These are phyloP conservation scores for Pyrenula massariospora DNA, from an alignment of 495 filamentous ascomycete genomes.

Conservation along the genomic window DNA sequence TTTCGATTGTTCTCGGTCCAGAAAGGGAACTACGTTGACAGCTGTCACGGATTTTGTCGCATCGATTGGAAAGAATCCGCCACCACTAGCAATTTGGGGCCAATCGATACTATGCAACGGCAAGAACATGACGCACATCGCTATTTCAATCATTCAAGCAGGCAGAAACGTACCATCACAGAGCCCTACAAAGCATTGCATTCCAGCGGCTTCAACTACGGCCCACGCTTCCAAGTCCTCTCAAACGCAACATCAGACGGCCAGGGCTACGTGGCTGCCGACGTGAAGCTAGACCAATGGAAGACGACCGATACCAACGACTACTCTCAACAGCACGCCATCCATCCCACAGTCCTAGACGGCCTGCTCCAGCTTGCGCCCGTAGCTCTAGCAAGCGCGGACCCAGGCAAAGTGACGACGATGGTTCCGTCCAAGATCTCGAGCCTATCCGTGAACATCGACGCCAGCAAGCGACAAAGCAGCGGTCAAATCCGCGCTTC, in stretches of 20 bases:
- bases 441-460: not conserved
- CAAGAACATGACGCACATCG: too few relatives aligned
- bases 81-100: too few relatives aligned
- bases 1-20: not conserved
- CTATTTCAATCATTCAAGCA: too few relatives aligned
- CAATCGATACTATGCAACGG: too few relatives aligned
- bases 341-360: slow-evolving; percentile 25
- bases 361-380: not conserved
- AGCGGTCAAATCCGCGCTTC: not conserved
- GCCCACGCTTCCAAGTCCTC: slow-evolving; percentile 15
- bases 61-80: too few relatives aligned
- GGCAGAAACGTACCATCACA: too few relatives aligned
- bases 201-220: too few relatives aligned
- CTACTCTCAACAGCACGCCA: slow-evolving; percentile 2
- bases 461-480: not conserved
- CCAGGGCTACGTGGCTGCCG: slow-evolving; percentile 8
- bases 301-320: not conserved
- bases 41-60: too few relatives aligned
- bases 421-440: not conserved
- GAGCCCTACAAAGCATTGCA: too few relatives aligned
- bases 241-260: slow-evolving; percentile 7
- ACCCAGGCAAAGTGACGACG: not conserved
- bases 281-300: not conserved
- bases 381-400: not conserved
- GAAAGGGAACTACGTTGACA: too few relatives aligned